Percentiles rank a stretch among this genome's conserved stretches.
phyloP scores from a whole-genome alignment of 1,284 basidiomycete species.

The Fomitopsis pinicola region DNA sequence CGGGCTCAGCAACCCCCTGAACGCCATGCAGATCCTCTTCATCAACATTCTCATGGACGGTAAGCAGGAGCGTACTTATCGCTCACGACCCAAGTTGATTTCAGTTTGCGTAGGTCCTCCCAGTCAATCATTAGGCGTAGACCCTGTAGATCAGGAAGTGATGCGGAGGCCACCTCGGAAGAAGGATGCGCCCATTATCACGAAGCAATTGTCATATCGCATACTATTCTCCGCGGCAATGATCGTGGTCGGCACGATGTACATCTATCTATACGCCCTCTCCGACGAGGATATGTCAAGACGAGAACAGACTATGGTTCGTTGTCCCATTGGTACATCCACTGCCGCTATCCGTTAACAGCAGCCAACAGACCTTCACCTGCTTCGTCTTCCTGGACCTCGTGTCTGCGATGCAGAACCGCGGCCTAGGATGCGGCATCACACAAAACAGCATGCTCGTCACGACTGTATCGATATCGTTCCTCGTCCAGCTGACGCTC shows the following conservation, averaged over 20 bases:
- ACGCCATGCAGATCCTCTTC: constrained; percentile 98
- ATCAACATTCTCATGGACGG: constrained; percentile 99
- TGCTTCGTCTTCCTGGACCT: constrained; percentile 97
- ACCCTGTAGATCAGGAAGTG: constrained; percentile 88
- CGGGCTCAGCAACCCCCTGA: constrained; percentile 87
- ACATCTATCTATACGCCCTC: constrained; percentile 81
- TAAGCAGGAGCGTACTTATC: constrained; percentile 28
- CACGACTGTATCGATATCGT: constrained; percentile 81
- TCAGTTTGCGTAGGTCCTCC: constrained; percentile 70
- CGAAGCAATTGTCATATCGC: constrained; percentile 64
- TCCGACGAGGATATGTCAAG: constrained; percentile 78
- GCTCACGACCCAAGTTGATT: not conserved
- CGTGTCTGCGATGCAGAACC: constrained; percentile 91
- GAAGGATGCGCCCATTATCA: constrained; percentile 89
- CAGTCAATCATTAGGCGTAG: constrained; percentile 93
- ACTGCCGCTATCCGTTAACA: not conserved
- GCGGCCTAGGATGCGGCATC: constrained; percentile 79
- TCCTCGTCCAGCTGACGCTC: constrained; percentile 78
- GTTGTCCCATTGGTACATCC: constrained; percentile 20
- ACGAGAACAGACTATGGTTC: constrained; percentile 92
- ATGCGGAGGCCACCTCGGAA: constrained; percentile 87
- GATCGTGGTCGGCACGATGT: constrained; percentile 87
- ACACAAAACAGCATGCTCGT: constrained; percentile 88
- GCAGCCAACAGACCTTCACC: constrained; percentile 81
- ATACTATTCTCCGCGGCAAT: constrained; percentile 89